Percentiles rank a stretch among this genome's conserved stretches.
Evolutionary conservation across 345 rosid genomes (phyloP).

Genomic region (Syzygium aqueum): DNA sequence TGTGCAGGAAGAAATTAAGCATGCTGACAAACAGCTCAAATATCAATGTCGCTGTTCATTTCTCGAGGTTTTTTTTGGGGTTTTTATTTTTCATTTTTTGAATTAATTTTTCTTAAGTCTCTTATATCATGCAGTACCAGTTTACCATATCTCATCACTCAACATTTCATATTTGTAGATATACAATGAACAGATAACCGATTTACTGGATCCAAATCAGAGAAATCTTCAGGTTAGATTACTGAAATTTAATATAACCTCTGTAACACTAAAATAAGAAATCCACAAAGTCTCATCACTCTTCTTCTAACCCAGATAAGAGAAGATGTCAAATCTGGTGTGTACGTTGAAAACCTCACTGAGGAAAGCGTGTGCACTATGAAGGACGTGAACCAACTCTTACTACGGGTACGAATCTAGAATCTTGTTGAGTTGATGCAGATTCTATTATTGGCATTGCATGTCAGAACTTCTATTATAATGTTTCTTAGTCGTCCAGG

Average conservation of each 20-base stretch:
- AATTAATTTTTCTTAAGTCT: neutral
- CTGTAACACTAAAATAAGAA: neutral
- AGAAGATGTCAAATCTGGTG: slow-evolving; percentile 93
- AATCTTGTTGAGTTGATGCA: slow-evolving; percentile 2
- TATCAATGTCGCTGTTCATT: slow-evolving; percentile 97
- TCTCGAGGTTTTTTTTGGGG: slow-evolving; percentile 55
- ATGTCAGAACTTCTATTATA: neutral
- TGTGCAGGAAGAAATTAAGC: slow-evolving; percentile 79
- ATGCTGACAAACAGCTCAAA: slow-evolving; percentile 71
- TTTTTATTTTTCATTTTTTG: neutral
- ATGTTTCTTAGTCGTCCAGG: neutral
- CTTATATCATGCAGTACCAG: neutral
- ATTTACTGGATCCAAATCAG: slow-evolving; percentile 87
- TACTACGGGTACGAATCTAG: slow-evolving; percentile 54
- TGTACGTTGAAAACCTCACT: slow-evolving; percentile 82
- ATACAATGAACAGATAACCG: slow-evolving; percentile 97
- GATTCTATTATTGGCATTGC: neutral
- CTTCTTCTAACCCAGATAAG: slow-evolving; percentile 52
- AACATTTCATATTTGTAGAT: slow-evolving; percentile 46
- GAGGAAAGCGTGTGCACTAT: slow-evolving; percentile 71
- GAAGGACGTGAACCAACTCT: slow-evolving; percentile 75
- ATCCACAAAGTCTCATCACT: neutral
- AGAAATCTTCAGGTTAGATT: slow-evolving; percentile 67
- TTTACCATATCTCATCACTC: neutral
- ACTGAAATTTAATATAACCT: neutral